phyloP scores from a whole-genome alignment of 352 stramenopile species.

The Phytophthora podocarpi region DNA sequence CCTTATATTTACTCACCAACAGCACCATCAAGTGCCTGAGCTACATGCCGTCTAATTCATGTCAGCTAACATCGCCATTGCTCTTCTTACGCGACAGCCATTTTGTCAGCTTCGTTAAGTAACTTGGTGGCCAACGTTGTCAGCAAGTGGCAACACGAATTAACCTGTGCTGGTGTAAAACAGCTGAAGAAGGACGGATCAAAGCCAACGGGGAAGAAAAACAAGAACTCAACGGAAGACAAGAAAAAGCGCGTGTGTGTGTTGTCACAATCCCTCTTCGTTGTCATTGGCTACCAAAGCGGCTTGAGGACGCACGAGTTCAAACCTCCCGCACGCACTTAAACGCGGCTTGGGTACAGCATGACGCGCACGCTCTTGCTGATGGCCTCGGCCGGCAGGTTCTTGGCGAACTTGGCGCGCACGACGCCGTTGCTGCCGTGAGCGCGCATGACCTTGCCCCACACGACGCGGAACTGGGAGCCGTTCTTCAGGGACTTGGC shows the following conservation, averaged over 20 bases:
- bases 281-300: constrained; percentile 54
- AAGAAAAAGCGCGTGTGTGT: constrained; percentile 19
- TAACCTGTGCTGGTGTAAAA: no score
- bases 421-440: constrained; percentile 99
- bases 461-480: constrained; percentile 99
- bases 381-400: constrained; percentile 97
- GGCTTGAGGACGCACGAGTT: constrained; percentile 31
- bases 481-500: constrained; percentile 93
- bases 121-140: not conserved
- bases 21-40: not conserved
- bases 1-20: constrained; percentile 8
- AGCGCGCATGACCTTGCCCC: constrained; percentile 97
- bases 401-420: constrained; percentile 98
- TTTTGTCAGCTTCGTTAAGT: no score
- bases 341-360: constrained; percentile 99
- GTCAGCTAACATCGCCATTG: not conserved
- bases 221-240: constrained; percentile 12
- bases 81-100: no score
- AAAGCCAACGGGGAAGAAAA: not conserved
- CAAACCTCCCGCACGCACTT: constrained; percentile 43
- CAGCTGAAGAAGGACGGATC: not conserved
- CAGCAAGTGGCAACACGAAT: not conserved
- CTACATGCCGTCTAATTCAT: not conserved
- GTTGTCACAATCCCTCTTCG: constrained; percentile 56
- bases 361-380: constrained; percentile 98